These are phyloP conservation scores for Arthrinium puccinioides DNA, from an alignment of 2,329 filamentous ascomycete genomes.

Conservation along the genomic window DNA sequence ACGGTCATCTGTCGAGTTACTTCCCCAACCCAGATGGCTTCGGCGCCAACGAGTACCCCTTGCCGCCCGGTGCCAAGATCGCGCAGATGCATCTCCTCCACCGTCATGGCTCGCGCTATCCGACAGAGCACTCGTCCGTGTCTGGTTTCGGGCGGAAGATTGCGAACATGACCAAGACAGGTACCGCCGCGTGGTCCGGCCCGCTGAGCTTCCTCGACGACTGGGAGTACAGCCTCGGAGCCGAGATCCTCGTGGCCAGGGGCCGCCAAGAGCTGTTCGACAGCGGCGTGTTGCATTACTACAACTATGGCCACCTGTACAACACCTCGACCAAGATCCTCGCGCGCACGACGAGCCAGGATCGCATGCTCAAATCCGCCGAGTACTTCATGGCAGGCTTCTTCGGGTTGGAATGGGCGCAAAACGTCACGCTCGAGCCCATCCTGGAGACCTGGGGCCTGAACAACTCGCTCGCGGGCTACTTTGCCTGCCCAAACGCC, in stretches of 20 bases:
- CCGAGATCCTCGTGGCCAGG: slow-evolving; percentile 64
- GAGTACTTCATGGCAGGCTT: slow-evolving; percentile 76
- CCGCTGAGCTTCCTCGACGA: slow-evolving; percentile 57
- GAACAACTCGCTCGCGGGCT: slow-evolving; percentile 67
- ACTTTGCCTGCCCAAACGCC: slow-evolving; percentile 58
- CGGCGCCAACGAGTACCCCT: slow-evolving; percentile 63
- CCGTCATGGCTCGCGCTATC: slow-evolving; percentile 68
- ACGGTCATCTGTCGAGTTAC: slow-evolving; percentile 56
- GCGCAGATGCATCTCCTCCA: slow-evolving; percentile 53
- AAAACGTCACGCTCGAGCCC: slow-evolving; percentile 65
- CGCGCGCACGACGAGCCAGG: slow-evolving; percentile 66
- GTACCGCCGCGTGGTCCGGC: slow-evolving; percentile 46
- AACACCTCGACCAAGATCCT: slow-evolving; percentile 67
- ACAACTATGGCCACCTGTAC: slow-evolving; percentile 65
- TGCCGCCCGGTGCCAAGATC: slow-evolving; percentile 61
- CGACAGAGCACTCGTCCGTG: slow-evolving; percentile 53
- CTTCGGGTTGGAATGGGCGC: slow-evolving; percentile 66
- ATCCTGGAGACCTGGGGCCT: slow-evolving; percentile 57
- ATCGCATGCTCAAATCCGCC: slow-evolving; percentile 69
- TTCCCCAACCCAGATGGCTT: slow-evolving; percentile 61
- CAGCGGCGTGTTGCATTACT: slow-evolving; percentile 62
- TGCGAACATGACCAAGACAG: slow-evolving; percentile 13
- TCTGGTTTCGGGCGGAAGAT: slow-evolving; percentile 50
- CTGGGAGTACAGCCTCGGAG: slow-evolving; percentile 63
- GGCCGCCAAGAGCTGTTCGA: slow-evolving; percentile 69